Evolutionary conservation across 768 basidiomycete species (phyloP), one percentile per base, ranked within the genome.

Genomic region (Tulasnella sp.): DNA sequence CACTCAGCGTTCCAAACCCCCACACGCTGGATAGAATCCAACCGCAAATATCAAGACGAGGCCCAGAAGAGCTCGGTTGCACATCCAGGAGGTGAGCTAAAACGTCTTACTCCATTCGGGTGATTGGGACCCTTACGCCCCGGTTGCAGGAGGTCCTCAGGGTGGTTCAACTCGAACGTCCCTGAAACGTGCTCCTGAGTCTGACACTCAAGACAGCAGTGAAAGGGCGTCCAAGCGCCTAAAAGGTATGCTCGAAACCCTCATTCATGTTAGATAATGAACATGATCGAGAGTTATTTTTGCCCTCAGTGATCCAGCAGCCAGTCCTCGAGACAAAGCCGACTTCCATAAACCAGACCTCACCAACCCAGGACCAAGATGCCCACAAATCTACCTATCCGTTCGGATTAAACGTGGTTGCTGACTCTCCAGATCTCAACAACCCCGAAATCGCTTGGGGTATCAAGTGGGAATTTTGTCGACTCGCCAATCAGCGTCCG

Each of bases 371-470:
- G 12, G 16, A 18, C 24, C 22, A 54, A 54, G 11, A 54, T 54
- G 8, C 5, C 22, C 9, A 54, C 54, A 54, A 9, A 7, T 7
- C 54, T n/a, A 22, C 5, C 7, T 54, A 54, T n/a, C 54, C 54
- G 7, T 54, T 24, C n/a, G 54, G 54, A 1, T 8, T 54, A 8
- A 54, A 54, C n/a, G n/a, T 54, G 24, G n/a, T 75, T 40, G 75
- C 75, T 1, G 75, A 48, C 24, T 40, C 16, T 75, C 37, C 34
- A 44, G 9, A 44, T 44, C 48, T 75, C 48, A 46, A 46, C 28
- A 20, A 75, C 75, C 75, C 48, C 14, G 14, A 42, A 14, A 75
- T 75, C 14, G n/a, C 42, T 7, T 75, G 75, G 75, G 75, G 75
- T 18, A 75, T 48, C 28, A 75, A 75, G 14, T 75, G 75, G 75